Conservation (phyloP, 441 rosid genomes). For the Syzygium syzygioides region DNA sequence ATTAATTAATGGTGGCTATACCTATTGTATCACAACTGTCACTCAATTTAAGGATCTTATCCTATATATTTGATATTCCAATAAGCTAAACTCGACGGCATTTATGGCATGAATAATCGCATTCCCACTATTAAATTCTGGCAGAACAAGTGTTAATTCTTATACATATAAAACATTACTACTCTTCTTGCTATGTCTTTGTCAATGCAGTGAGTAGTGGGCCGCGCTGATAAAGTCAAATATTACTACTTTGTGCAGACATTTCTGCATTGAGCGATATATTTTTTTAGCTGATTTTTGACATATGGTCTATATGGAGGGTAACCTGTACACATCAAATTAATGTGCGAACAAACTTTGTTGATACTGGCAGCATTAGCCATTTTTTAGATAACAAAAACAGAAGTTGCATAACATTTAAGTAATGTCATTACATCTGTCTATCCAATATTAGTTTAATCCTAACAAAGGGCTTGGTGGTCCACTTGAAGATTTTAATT, state of each 20-base stretch:
- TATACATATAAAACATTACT: not conserved
- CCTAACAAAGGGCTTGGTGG: not conserved
- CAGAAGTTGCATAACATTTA: not conserved
- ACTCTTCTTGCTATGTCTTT: not conserved
- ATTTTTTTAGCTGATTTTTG: not conserved
- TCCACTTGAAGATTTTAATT: not conserved
- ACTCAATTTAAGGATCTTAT: not conserved
- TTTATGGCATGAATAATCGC: not conserved
- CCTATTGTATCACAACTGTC: not conserved
- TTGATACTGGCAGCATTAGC: not conserved
- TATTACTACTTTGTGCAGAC: not conserved
- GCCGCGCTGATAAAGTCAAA: not conserved
- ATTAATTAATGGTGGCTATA: not conserved
- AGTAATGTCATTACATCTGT: not conserved
- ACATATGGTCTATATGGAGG: not conserved
- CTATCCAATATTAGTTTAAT: not conserved
- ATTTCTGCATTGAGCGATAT: not conserved
- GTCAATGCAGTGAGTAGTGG: not conserved
- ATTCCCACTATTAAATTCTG: not conserved
- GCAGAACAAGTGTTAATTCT: not conserved
- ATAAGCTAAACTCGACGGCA: not conserved
- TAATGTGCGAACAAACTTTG: not conserved
- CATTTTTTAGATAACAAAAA: not conserved
- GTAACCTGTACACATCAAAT: not conserved
- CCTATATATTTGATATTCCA: not conserved